These are phyloP conservation scores for Chaetoceros muelleri DNA, from an alignment of 108 stramenopile genomes.

Conservation along the genomic window DNA sequence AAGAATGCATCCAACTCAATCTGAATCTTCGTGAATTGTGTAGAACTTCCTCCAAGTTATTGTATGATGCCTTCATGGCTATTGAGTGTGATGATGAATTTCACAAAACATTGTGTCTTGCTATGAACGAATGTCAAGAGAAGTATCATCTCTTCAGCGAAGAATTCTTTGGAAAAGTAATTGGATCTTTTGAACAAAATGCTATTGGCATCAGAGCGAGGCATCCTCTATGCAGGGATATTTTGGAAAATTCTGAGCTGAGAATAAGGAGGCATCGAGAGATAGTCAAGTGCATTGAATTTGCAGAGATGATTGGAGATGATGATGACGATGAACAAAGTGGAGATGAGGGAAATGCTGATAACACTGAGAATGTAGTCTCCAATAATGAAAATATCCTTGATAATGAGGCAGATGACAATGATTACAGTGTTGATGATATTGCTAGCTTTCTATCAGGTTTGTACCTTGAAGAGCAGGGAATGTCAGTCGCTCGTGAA, in stretches of 20 bases:
- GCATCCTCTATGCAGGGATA: slow-evolving; percentile 26
- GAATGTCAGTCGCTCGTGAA: slow-evolving; percentile 4
- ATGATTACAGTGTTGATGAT: slow-evolving; percentile 36
- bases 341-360: slow-evolving; percentile 10
- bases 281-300: slow-evolving; percentile 29
- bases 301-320: slow-evolving; percentile 42
- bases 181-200: slow-evolving; percentile 52
- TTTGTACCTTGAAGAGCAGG: slow-evolving; percentile 7
- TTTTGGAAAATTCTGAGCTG: slow-evolving; percentile 29
- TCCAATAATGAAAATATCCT: slow-evolving; percentile 1
- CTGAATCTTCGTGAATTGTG: slow-evolving; percentile 26
- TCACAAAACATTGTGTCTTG: background rate
- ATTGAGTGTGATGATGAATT: background rate
- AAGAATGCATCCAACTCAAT: slow-evolving; percentile 13
- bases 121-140: slow-evolving; percentile 1
- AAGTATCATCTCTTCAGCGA: background rate
- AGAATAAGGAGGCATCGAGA: slow-evolving; percentile 18
- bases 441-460: slow-evolving; percentile 33
- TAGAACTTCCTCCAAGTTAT: slow-evolving; percentile 22
- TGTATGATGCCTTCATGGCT: slow-evolving; percentile 11
- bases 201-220: slow-evolving; percentile 43
- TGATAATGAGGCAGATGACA: slow-evolving; percentile 6
- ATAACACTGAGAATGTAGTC: slow-evolving; percentile 5
- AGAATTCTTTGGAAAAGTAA: slow-evolving; percentile 24
- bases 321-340: slow-evolving; percentile 19